Base-by-base conservation (phyloP, 257 asterid genomes). In the Fraxinus americana region DNA sequence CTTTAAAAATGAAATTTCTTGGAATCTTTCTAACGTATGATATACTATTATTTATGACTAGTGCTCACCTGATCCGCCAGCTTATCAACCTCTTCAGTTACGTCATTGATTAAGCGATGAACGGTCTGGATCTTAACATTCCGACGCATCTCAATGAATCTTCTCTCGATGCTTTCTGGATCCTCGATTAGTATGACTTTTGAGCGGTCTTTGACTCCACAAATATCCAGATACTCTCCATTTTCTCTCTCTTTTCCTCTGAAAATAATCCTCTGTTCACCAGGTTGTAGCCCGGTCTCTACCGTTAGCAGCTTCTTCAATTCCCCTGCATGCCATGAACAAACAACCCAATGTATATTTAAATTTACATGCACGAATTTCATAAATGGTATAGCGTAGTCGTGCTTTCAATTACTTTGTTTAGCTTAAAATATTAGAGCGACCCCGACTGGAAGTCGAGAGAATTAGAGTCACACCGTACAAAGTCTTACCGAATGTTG, bases 131-230 rank as follows among this genome's bases (percentile, higher is more conserved):
- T 86, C 91, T 86, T 88, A 13, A 85, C 87, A 29, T 85, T 86
- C 81, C 88, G 86, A 1, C 89, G 86, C 92, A 80, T 90, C 79
- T 86, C 89, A 8, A 86, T 74, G 78, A 74, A 48, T 67, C 82
- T 82, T 76, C 86, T 80, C 80, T 87, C 91, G 12, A 66, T 84
- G 84, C 90, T 83, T 69, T 75, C 85, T 23, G 92, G 94, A 84
- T 88, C 93, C 78, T 90, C 92, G 45, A 84, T 69, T 17, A 91
- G 57, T n/a, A 83, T 54, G 66, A 91, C 85, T 75, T 88, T 91
- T 39, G 94, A 87, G n/a, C 88, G 81, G 72, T 90, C 92, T 78
- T 84, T 91, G 71, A 91, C 89, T 13, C 97, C 97, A 74, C 91
- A 88, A 54, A 70, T 72, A 70, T 91, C 97, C 66, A 89, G 81